phyloP scores from a whole-genome alignment of 768 basidiomycete genomes.

The Gymnopilus dilepis region DNA sequence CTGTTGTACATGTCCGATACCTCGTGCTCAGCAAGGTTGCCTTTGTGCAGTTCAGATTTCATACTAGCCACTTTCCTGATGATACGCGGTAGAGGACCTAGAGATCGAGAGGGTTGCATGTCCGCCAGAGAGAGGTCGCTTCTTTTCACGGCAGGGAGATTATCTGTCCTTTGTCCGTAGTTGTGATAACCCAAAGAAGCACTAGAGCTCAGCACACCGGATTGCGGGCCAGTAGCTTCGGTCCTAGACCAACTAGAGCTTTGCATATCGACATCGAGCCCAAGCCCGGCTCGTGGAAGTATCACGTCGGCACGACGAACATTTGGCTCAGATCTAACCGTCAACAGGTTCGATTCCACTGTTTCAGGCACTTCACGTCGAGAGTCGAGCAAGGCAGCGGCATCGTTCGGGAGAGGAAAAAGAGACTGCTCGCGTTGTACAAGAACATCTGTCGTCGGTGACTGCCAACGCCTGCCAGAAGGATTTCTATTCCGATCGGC shows the following conservation, averaged over 20 bases:
- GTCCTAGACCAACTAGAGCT: background rate
- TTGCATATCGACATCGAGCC: background rate
- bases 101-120: slow-evolving; percentile 2
- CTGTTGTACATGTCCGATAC: background rate
- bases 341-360: background rate
- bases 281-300: background rate
- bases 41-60: slow-evolving; percentile 31
- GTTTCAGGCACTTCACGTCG: background rate
- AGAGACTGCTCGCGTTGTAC: background rate
- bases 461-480: slow-evolving; percentile 9
- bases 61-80: slow-evolving; percentile 45
- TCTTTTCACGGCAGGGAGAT: background rate
- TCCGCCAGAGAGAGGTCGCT: background rate
- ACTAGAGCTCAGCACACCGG: background rate
- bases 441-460: background rate
- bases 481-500: slow-evolving; percentile 28
- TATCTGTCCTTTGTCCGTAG: slow-evolving; percentile 2
- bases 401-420: background rate
- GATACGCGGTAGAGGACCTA: slow-evolving; percentile 32
- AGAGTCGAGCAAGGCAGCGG: background rate
- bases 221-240: no score
- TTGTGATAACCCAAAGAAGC: no score
- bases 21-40: slow-evolving; percentile 3
- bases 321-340: background rate
- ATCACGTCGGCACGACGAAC: background rate